Conservation (phyloP, 257 asterid species). For the Perilla frutescens region DNA sequence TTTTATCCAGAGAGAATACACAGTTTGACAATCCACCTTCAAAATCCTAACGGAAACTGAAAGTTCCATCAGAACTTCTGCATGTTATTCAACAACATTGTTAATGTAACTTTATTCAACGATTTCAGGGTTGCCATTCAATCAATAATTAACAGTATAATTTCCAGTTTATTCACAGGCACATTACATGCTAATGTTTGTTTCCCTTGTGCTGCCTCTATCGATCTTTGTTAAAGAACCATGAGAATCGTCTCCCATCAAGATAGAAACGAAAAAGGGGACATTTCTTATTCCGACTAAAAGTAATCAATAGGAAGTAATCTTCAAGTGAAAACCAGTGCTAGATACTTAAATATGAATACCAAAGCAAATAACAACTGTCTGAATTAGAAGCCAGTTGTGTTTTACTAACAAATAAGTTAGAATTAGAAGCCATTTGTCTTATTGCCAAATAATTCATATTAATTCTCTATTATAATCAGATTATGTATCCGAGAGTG, state of each 20-base stretch:
- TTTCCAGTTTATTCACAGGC: neutral
- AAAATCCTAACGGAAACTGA: neutral
- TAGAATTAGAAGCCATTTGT: neutral
- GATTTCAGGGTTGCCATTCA: neutral
- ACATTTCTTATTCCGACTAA: neutral
- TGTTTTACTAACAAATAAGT: neutral
- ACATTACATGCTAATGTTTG: neutral
- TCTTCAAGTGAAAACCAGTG: neutral
- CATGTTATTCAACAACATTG: slow-evolving; percentile 2
- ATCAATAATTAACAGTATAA: neutral
- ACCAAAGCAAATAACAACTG: neutral
- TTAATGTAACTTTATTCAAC: slow-evolving; percentile 6
- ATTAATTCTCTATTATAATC: neutral
- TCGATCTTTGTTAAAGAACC: neutral
- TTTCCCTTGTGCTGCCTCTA: neutral
- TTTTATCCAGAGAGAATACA: neutral
- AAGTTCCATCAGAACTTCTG: slow-evolving; percentile 1
- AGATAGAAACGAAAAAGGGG: neutral
- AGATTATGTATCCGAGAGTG: neutral
- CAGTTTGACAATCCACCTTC: neutral
- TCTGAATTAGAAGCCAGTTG: too few relatives aligned
- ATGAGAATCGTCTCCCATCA: neutral
- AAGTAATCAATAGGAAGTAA: neutral
- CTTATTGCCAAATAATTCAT: neutral
- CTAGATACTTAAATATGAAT: neutral